Base-by-base conservation (phyloP, 495 filamentous ascomycete genomes). In the Penicillium argentinense region DNA sequence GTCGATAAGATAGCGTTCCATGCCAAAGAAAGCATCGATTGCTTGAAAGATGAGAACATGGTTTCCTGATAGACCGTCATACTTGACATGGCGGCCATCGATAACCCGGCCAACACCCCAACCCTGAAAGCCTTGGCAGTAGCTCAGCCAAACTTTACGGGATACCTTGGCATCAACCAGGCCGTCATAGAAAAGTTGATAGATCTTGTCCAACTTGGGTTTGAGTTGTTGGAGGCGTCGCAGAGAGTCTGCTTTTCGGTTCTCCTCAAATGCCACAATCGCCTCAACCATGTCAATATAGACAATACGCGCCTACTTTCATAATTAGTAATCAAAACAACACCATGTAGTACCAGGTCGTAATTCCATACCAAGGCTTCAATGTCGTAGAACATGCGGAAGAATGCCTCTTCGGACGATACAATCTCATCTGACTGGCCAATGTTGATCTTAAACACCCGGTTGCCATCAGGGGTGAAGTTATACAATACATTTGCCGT, bases 381-480 rank as follows among this genome's bases (percentile, higher is more conserved):
- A 36, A 36, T 17, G 32, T 36, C 32, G 16, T 36, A 36, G 32
- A 36, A 36, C 12, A 36, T 36, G 32, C 32, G 32, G 32, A 36
- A 36, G 32, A 36, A 36, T 36, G 14, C 14, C 14, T 36, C 32
- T 36, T 36, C 32, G 9, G 32, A n/a, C 32, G 32, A 13, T 17
- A 36, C 14, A 17, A 36, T 36, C 16, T n/a, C 32, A 36, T n/a
- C 32, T 36, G 32, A 17, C 32, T 13, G 12, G 32, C 32, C 32
- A 36, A 36, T 17, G 14, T 36, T 36, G 9, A 36, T 36, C 32
- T 36, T 36, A n/a, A 36, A 36, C 12, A 36, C 16, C 14, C 32
- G 32, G 9, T 36, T 17, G 14, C 32, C 32, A 17, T 36, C 12
- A 36, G 14, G 12, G 32, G 9, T 36, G 32, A 36, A 36, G 16